Conservation (phyloP, 129 eudicot genomes). For the Ambrosia trifida region DNA sequence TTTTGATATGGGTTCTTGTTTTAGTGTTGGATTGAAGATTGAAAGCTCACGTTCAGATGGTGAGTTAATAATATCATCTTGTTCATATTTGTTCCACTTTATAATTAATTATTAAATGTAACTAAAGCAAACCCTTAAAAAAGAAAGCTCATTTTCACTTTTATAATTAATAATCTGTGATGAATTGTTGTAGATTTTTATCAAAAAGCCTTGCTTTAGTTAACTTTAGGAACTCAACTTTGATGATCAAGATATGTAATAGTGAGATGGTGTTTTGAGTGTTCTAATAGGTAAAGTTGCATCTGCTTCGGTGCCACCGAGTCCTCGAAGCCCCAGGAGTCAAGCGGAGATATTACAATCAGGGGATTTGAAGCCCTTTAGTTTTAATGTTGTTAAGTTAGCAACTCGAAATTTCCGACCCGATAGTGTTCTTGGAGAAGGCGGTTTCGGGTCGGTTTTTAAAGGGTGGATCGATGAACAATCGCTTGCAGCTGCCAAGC, state of each 20-base stretch:
- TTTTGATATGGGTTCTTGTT: conserved; percentile 13
- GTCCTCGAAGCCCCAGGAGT: conserved; percentile 13
- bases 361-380: conserved; percentile 9
- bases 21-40: conserved; percentile 16
- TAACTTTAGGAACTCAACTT: neutral
- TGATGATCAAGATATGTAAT: neutral
- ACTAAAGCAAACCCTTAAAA: too few species aligned
- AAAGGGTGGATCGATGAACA: conserved; percentile 23
- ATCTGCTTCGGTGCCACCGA: conserved; percentile 17
- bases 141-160: too few species aligned
- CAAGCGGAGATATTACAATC: conserved; percentile 12
- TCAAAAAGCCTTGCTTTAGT: neutral
- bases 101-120: too few species aligned
- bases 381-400: conserved; percentile 11
- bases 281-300: conserved; percentile 11
- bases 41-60: conserved; percentile 20
- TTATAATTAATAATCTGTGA: neutral
- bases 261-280: neutral
- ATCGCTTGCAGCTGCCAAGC: conserved; percentile 13
- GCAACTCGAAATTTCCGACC: conserved; percentile 13
- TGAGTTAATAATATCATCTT: neutral
- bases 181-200: neutral
- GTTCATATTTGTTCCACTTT: too few species aligned
- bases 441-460: conserved; percentile 23
- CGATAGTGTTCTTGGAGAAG: conserved; percentile 23